A percentile compares a stretch with the other conserved stretches of the same genome.
Evolutionary conservation across 148 eudicot species (phyloP).

Genomic region (Persicaria tinctoria): DNA sequence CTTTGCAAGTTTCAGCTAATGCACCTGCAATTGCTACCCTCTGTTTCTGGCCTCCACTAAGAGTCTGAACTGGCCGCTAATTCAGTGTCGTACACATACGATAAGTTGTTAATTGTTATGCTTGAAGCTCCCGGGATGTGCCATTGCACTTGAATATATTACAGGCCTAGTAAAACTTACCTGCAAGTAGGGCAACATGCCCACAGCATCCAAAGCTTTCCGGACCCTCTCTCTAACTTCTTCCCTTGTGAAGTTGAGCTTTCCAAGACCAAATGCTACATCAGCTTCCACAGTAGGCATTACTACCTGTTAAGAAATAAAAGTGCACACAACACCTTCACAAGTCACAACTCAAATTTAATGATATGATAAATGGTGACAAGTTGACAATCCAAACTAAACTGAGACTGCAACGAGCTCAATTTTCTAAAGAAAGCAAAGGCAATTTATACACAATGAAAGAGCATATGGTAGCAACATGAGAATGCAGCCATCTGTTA

Average conservation of each 20-base stretch:
- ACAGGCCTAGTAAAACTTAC: slow-evolving; percentile 22
- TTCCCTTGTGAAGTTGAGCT: slow-evolving; percentile 45
- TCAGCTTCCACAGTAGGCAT: slow-evolving; percentile 99
- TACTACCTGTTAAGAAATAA: slow-evolving; percentile 41
- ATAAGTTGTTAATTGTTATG: not conserved
- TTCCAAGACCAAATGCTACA: slow-evolving; percentile 95
- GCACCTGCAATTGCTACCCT: slow-evolving; percentile 98
- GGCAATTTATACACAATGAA: not conserved
- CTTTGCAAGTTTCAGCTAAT: slow-evolving; percentile 86
- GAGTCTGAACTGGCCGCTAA: slow-evolving; percentile 91
- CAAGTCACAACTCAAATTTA: not conserved
- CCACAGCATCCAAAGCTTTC: slow-evolving; percentile 71
- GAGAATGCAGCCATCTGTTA: not conserved
- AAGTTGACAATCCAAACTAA: not conserved
- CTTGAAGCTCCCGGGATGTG: not conserved
- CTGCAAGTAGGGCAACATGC: slow-evolving; percentile 70
- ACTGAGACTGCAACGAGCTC: not conserved
- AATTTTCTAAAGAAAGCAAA: not conserved
- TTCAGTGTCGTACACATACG: slow-evolving; percentile 10
- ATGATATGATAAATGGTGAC: not conserved
- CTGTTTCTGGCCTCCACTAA: slow-evolving; percentile 98
- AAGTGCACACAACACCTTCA: not conserved
- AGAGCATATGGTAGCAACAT: not conserved
- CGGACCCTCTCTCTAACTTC: slow-evolving; percentile 55
- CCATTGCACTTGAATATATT: not conserved